Evolutionary conservation across 352 stramenopile genomes (phyloP).

Genomic region (Globisporangium lucens): DNA sequence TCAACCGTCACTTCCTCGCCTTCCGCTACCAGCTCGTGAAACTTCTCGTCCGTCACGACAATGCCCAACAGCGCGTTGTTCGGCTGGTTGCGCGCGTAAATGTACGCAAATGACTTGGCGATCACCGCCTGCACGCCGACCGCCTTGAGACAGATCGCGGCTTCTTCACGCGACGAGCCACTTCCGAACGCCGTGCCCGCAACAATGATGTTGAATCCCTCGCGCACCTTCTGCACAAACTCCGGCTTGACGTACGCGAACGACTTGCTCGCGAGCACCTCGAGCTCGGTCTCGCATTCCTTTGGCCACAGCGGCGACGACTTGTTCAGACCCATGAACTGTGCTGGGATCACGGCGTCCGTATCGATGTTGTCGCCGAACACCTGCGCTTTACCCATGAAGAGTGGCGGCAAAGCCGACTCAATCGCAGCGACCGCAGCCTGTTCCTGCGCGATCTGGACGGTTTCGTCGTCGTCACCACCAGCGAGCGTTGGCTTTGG

Average conservation of each 20-base stretch:
- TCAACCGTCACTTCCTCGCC: conserved; percentile 70
- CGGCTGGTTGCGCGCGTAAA: conserved; percentile 81
- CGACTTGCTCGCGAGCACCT: conserved; percentile 75
- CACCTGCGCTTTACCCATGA: conserved; percentile 63
- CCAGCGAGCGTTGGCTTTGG: conserved; percentile 40
- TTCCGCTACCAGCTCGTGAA: conserved; percentile 67
- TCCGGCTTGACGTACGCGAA: conserved; percentile 83
- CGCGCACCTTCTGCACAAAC: conserved; percentile 64
- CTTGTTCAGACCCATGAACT: conserved; percentile 84
- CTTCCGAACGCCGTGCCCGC: conserved; percentile 70
- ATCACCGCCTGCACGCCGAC: conserved; percentile 78
- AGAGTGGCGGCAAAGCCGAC: conserved; percentile 47
- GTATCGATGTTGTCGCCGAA: conserved; percentile 85
- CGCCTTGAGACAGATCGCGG: conserved; percentile 78
- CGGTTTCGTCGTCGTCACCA: conserved; percentile 19
- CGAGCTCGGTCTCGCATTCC: conserved; percentile 76
- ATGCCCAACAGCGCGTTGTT: conserved; percentile 83
- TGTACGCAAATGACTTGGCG: conserved; percentile 85
- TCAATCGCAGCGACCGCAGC: conserved; percentile 53
- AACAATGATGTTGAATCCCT: conserved; percentile 81
- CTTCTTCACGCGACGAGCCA: conserved; percentile 77
- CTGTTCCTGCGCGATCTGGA: conserved; percentile 54
- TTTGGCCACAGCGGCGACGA: conserved; percentile 72
- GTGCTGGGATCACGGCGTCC: conserved; percentile 74
- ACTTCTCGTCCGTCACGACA: conserved; percentile 77